A percentile compares a stretch with the other conserved stretches of the same genome.
These are phyloP conservation scores for Allodekkera sacchari DNA, from an alignment of 805 yeast genomes.

Conservation along the genomic window DNA sequence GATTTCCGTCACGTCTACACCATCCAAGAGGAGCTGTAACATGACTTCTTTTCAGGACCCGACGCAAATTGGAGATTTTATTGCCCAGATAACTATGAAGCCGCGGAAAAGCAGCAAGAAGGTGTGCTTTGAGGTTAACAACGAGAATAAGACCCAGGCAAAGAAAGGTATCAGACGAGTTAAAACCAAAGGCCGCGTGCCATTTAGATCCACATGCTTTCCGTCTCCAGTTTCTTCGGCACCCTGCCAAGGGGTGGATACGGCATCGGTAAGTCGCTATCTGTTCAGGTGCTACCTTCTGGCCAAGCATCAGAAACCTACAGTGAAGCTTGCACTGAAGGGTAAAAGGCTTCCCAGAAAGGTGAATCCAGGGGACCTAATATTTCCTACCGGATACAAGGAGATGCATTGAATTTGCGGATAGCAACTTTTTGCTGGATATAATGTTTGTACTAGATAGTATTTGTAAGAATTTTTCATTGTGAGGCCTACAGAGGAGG, in stretches of 20 bases:
- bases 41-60: no score
- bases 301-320: slow-evolving; percentile 1
- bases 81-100: no score
- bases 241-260: not conserved
- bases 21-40: not conserved
- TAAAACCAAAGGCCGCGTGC: no score
- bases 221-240: not conserved
- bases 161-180: not conserved
- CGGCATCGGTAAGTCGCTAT: not conserved
- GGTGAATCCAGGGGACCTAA: not conserved
- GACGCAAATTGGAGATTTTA: no score
- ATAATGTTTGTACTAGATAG: no score
- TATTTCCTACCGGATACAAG: no score
- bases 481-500: no score
- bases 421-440: no score
- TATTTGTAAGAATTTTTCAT: no score
- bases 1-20: slow-evolving; percentile 8
- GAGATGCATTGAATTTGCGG: no score
- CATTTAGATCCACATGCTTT: no score
- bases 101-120: no score
- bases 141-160: not conserved
- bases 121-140: not conserved
- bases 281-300: slow-evolving; percentile 1
- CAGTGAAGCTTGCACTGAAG: not conserved
- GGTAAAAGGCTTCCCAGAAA: slow-evolving; percentile 1